Conservation (phyloP, 345 rosid species). For the Eucalyptus decipiens region DNA sequence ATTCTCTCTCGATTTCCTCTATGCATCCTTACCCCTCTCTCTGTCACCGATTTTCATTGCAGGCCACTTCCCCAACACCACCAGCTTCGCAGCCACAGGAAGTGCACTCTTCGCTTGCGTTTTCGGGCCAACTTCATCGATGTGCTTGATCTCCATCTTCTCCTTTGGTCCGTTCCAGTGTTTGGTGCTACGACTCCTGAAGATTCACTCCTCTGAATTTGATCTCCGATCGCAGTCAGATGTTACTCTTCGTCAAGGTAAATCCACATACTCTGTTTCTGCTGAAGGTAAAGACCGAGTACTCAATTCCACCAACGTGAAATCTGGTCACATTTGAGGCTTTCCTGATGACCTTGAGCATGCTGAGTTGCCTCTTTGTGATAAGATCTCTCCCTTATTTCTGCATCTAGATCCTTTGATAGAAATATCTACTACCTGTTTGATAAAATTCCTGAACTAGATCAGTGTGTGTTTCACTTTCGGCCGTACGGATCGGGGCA, state of each 20-base stretch:
- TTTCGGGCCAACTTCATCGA: background rate
- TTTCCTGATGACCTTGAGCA: background rate
- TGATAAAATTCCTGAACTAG: too few species aligned
- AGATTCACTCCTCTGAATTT: background rate
- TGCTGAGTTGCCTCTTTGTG: background rate
- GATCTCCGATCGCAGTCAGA: accelerated
- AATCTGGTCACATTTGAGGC: too few species aligned
- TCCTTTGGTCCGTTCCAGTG: background rate
- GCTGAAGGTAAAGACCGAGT: background rate
- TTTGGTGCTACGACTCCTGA: background rate
- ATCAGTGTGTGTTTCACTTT: too few species aligned
- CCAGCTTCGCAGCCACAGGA: too few species aligned
- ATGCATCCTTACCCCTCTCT: too few species aligned
- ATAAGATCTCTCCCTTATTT: background rate
- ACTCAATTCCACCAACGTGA: too few species aligned
- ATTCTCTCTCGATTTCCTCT: too few species aligned
- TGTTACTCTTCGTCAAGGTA: background rate
- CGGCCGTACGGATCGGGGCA: too few species aligned
- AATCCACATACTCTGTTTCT: background rate
- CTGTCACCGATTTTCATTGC: too few species aligned
- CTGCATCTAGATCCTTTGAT: background rate
- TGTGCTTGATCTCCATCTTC: background rate
- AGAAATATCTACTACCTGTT: too few species aligned
- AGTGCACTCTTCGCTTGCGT: too few species aligned
- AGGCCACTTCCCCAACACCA: too few species aligned